Evolutionary conservation across 2,329 filamentous ascomycete species (phyloP).

Genomic region (Diplodia mutila): DNA sequence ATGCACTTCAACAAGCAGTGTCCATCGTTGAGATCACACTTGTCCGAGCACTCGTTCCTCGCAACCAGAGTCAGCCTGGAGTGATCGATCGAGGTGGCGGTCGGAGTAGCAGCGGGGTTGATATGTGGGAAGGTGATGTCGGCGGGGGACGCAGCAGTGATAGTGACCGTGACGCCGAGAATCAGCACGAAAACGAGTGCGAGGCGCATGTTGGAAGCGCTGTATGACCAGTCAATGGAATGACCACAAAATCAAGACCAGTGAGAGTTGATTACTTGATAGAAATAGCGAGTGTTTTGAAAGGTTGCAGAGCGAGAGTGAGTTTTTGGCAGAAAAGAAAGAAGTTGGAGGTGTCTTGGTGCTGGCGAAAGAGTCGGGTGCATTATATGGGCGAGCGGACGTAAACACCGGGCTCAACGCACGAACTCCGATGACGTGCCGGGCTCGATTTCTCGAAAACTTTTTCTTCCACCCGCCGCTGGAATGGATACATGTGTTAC

Average conservation of each 20-base stretch:
- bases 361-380: too few species aligned
- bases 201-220: neutral
- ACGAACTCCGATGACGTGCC: too few species aligned
- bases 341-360: too few species aligned
- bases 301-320: too few species aligned
- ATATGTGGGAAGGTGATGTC: neutral
- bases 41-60: neutral
- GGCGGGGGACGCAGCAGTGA: neutral
- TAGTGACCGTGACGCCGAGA: neutral
- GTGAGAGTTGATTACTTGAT: too few species aligned
- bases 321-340: too few species aligned
- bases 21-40: neutral
- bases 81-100: neutral
- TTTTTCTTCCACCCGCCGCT: neutral
- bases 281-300: too few species aligned
- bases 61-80: too few species aligned
- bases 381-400: too few species aligned
- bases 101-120: neutral
- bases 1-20: neutral
- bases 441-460: too few species aligned
- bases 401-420: too few species aligned
- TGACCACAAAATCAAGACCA: too few species aligned
- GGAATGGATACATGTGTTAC: neutral
- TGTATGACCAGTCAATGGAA: neutral
- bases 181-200: neutral